These are phyloP conservation scores for Penicillium simplicissimum DNA, from an alignment of 495 filamentous ascomycete species.

Conservation along the genomic window DNA sequence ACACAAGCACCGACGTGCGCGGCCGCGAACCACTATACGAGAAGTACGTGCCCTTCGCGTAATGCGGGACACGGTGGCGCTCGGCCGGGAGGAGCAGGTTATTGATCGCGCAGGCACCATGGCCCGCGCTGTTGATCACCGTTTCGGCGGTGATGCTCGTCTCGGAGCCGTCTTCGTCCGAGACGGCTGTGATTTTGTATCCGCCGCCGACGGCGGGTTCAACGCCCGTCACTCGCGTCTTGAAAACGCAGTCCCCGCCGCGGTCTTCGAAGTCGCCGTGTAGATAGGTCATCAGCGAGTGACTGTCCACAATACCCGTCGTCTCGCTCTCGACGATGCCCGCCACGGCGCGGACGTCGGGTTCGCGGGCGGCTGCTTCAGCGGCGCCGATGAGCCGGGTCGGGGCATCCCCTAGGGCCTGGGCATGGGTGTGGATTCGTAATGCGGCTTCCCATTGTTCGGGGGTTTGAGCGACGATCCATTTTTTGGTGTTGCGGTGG, in stretches of 20 bases:
- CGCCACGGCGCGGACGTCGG: constrained; percentile 64
- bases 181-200: constrained; percentile 55
- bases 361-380: constrained; percentile 67
- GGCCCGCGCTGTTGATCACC: constrained; percentile 83
- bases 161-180: constrained; percentile 38
- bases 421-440: constrained; percentile 65
- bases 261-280: constrained; percentile 73
- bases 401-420: constrained; percentile 63
- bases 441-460: constrained; percentile 66
- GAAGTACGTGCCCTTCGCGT: constrained; percentile 96
- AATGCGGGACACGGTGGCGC: constrained; percentile 63
- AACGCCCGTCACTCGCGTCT: constrained; percentile 61
- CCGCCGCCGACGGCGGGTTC: constrained; percentile 54
- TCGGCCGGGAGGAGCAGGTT: constrained; percentile 75
- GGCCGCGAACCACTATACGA: constrained; percentile 70
- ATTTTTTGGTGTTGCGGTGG: constrained; percentile 79
- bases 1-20: constrained; percentile 72
- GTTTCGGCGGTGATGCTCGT: constrained; percentile 69
- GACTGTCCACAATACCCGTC: constrained; percentile 90
- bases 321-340: constrained; percentile 80
- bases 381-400: constrained; percentile 63
- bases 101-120: constrained; percentile 71
- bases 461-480: constrained; percentile 85
- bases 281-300: constrained; percentile 77
- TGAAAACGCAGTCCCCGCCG: constrained; percentile 72